Conservation (phyloP, 75 land plant species). For the Cryptomeria japonica region DNA sequence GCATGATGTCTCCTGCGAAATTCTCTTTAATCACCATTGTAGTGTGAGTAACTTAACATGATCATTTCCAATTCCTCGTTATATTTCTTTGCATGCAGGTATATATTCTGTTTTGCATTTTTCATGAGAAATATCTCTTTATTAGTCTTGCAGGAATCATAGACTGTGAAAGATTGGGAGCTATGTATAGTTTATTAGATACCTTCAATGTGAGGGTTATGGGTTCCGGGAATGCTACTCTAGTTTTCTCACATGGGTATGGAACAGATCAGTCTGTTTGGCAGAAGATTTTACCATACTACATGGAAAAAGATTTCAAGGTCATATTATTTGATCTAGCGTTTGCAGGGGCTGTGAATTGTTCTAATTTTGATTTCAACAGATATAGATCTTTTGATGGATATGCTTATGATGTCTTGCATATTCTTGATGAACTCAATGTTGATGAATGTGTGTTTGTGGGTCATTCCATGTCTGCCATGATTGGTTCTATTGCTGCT, state of each 20-base stretch:
- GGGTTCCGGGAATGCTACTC: conserved; percentile 13
- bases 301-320: conserved; percentile 14
- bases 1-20: not conserved
- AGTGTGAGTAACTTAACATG: not conserved
- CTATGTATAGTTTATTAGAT: not conserved
- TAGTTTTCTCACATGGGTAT: conserved; percentile 39
- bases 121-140: too few species aligned
- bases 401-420: conserved; percentile 62
- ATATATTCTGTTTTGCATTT: too few species aligned
- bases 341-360: conserved; percentile 19
- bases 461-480: conserved; percentile 84
- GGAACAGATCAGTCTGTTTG: conserved; percentile 37
- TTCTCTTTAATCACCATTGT: not conserved
- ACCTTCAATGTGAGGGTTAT: conserved; percentile 20
- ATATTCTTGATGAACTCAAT: conserved; percentile 50
- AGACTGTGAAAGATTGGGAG: not conserved
- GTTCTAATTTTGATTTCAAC: not conserved
- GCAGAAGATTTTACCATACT: conserved; percentile 30
- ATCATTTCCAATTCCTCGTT: not conserved
- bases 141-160: not conserved
- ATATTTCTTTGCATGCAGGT: not conserved
- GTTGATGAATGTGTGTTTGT: conserved; percentile 56
- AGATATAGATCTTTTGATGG: conserved; percentile 44
- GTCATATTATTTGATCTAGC: conserved; percentile 28
- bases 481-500: conserved; percentile 76